A percentile compares a stretch with the other conserved stretches of the same genome.
Conservation (phyloP, 495 filamentous ascomycete genomes). For the Trichoderma orchidacearum region DNA sequence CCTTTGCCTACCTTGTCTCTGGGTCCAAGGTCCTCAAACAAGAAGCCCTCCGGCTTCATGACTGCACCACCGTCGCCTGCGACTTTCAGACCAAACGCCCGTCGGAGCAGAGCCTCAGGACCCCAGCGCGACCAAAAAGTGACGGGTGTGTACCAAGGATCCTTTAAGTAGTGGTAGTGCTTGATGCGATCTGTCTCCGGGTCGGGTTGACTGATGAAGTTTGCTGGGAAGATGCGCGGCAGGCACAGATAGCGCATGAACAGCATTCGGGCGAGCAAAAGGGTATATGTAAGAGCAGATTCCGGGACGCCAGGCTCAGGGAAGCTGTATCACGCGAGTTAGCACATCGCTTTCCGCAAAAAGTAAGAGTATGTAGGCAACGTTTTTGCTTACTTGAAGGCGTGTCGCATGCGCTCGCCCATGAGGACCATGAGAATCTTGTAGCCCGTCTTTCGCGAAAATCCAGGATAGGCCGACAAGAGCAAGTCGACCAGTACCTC, state of each 20-base stretch:
- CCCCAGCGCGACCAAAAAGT: conserved; percentile 50
- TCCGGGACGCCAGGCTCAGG: conserved; percentile 14
- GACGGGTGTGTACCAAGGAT: conserved; percentile 48
- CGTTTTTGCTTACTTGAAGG: conserved; percentile 42
- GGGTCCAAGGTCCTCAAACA: conserved; percentile 44
- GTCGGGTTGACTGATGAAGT: conserved; percentile 28
- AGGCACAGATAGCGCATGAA: conserved; percentile 40
- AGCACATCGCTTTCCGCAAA: not conserved
- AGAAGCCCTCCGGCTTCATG: conserved; percentile 46
- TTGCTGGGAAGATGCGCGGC: conserved; percentile 37
- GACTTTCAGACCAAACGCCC: conserved; percentile 40
- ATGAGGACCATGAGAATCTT: conserved; percentile 45
- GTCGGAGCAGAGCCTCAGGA: conserved; percentile 35
- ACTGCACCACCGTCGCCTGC: conserved; percentile 45
- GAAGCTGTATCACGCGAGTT: conserved; percentile 8
- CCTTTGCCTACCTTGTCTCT: conserved; percentile 42
- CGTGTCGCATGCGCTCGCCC: conserved; percentile 46
- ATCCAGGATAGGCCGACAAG: conserved; percentile 41
- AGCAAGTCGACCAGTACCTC: conserved; percentile 44
- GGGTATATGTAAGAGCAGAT: conserved; percentile 8
- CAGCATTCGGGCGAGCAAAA: conserved; percentile 35
- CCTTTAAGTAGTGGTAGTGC: conserved; percentile 33
- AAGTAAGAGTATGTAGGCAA: too few relatives aligned
- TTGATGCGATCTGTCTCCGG: conserved; percentile 33
- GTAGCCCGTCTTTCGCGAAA: conserved; percentile 30